These are phyloP conservation scores for Rhizomucor pusillus DNA, from an alignment of 371 early-diverging fungal genomes.

Conservation along the genomic window DNA sequence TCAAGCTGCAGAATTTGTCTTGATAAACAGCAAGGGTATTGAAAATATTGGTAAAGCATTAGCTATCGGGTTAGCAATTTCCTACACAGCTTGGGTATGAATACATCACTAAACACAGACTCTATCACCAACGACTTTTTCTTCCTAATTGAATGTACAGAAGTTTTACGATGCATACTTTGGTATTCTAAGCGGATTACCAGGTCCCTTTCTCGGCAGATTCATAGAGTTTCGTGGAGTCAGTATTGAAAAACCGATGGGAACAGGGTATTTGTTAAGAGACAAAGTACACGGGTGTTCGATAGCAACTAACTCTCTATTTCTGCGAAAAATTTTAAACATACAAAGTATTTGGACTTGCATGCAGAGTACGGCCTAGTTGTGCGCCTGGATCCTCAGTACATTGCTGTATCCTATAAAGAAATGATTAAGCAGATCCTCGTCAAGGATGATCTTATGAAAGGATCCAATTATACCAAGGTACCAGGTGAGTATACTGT, in stretches of 20 bases:
- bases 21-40: background rate
- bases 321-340: too few species aligned
- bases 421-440: conserved; percentile 26
- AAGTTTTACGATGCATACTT: conserved; percentile 4
- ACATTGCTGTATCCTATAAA: conserved; percentile 19
- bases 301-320: background rate
- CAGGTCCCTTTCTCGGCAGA: background rate
- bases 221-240: background rate
- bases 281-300: too few species aligned
- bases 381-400: conserved; percentile 11
- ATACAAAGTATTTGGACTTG: background rate
- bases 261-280: conserved; percentile 17
- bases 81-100: background rate
- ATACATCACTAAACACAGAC: background rate
- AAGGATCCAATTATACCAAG: conserved; percentile 5
- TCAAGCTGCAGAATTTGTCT: background rate
- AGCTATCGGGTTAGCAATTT: background rate
- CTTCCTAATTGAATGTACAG: background rate
- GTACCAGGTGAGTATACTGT: background rate
- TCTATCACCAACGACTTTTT: too few species aligned
- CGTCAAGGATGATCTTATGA: conserved; percentile 14
- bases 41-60: background rate
- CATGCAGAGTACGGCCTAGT: conserved; percentile 24
- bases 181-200: conserved; percentile 1
- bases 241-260: conserved; percentile 16